Evolutionary conservation across 2,329 filamentous ascomycete species (phyloP).

Genomic region (Pseudogymnoascus sp.): DNA sequence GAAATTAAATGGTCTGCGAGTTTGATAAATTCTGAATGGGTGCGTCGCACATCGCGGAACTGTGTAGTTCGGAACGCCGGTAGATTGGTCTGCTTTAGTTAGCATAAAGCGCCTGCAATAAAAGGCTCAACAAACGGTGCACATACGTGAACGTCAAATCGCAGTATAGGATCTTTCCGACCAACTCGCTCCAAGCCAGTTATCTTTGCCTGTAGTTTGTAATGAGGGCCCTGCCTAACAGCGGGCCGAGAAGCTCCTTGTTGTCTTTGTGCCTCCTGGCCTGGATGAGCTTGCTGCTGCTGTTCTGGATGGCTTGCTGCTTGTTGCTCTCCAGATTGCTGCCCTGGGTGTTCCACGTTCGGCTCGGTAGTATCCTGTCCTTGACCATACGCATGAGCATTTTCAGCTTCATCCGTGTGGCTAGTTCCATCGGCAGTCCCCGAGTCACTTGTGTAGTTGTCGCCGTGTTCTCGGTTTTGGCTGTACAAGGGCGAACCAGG

Average conservation of each 20-base stretch:
- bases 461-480: conserved; percentile 15
- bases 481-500: conserved; percentile 24
- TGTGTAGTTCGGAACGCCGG: conserved; percentile 96
- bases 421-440: conserved; percentile 13
- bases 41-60: conserved; percentile 91
- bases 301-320: conserved; percentile 17
- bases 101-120: not conserved
- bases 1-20: conserved; percentile 94
- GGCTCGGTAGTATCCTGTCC: conserved; percentile 26
- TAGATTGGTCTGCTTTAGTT: conserved; percentile 72
- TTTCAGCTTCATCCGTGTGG: conserved; percentile 21
- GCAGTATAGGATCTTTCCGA: conserved; percentile 88
- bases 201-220: conserved; percentile 89
- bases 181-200: conserved; percentile 87
- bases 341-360: conserved; percentile 26
- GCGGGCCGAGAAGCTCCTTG: conserved; percentile 32
- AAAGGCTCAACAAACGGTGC: not conserved
- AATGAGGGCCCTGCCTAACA: conserved; percentile 50
- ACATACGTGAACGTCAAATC: conserved; percentile 93
- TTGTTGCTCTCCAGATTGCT: conserved; percentile 19
- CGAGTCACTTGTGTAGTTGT: conserved; percentile 21
- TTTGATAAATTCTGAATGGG: conserved; percentile 93
- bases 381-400: conserved; percentile 16
- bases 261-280: conserved; percentile 27
- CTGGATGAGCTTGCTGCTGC: conserved; percentile 27